Evolutionary conservation across 2,329 filamentous ascomycete species (phyloP).

Genomic region (Microthyrium microscopicum): DNA sequence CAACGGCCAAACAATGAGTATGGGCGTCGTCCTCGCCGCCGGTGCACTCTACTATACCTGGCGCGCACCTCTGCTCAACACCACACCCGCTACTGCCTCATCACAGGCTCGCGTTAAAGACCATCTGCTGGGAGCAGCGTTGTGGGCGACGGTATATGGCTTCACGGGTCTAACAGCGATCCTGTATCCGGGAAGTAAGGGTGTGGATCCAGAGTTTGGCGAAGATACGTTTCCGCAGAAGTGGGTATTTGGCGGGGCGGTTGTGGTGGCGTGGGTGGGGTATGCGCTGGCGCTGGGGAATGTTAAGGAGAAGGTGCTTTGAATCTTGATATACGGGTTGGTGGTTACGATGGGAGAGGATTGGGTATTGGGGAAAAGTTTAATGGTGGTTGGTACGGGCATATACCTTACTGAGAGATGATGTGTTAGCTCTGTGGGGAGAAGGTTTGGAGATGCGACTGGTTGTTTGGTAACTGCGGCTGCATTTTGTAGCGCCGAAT

Average conservation of each 20-base stretch:
- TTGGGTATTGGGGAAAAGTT: not conserved
- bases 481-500: too few relatives aligned
- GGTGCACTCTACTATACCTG: slow-evolving; percentile 2
- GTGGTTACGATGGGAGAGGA: not conserved
- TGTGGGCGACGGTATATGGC: slow-evolving; percentile 29
- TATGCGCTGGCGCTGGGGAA: slow-evolving; percentile 15
- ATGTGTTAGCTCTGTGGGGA: slow-evolving; percentile 8
- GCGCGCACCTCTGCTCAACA: not conserved
- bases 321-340: not conserved
- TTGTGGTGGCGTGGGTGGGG: slow-evolving; percentile 15
- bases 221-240: slow-evolving; percentile 19
- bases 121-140: slow-evolving; percentile 16
- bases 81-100: not conserved
- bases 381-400: too few relatives aligned
- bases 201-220: slow-evolving; percentile 30
- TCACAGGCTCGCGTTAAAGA: too few relatives aligned
- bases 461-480: too few relatives aligned
- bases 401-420: too few relatives aligned
- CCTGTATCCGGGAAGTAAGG: slow-evolving; percentile 28
- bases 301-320: not conserved
- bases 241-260: slow-evolving; percentile 13
- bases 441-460: not conserved
- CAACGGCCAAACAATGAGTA: slow-evolving; percentile 12
- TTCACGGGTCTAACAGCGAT: slow-evolving; percentile 26
- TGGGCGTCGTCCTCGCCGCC: slow-evolving; percentile 20